Conservation (phyloP, 2,329 filamentous ascomycete genomes). For the Cladosporium sp. region DNA sequence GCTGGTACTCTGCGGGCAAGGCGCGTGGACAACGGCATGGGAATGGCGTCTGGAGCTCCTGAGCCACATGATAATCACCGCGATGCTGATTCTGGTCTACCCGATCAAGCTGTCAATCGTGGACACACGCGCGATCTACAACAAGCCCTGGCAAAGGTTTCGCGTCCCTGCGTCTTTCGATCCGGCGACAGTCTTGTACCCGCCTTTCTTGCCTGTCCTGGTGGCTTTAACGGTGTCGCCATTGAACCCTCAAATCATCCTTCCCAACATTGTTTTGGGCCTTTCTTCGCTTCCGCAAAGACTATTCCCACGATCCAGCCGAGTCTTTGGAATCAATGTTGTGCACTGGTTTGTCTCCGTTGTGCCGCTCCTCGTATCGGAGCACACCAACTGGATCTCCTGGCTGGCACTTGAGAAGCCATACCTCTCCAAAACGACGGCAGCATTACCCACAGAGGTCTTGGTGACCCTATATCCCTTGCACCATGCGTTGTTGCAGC, state of each 20-base stretch:
- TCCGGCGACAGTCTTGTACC: slow-evolving; percentile 86
- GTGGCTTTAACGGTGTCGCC: slow-evolving; percentile 70
- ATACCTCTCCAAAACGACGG: slow-evolving; percentile 12
- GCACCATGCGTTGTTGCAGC: slow-evolving; percentile 70
- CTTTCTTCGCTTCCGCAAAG: slow-evolving; percentile 71
- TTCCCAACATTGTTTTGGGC: slow-evolving; percentile 78
- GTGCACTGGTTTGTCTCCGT: slow-evolving; percentile 78
- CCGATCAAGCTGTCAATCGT: slow-evolving; percentile 33
- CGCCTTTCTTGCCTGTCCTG: slow-evolving; percentile 68
- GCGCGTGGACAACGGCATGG: slow-evolving; percentile 26
- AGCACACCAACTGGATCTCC: slow-evolving; percentile 39
- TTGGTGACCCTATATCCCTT: slow-evolving; percentile 72
- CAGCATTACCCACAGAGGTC: slow-evolving; percentile 42
- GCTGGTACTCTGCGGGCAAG: slow-evolving; percentile 40
- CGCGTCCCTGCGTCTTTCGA: slow-evolving; percentile 76
- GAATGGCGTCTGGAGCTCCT: slow-evolving; percentile 36
- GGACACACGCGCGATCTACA: slow-evolving; percentile 25
- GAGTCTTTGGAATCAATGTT: slow-evolving; percentile 55
- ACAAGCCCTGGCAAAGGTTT: slow-evolving; percentile 43
- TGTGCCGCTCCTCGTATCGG: slow-evolving; percentile 56
- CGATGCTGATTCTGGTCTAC: slow-evolving; percentile 28
- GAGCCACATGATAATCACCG: slow-evolving; percentile 32
- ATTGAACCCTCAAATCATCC: slow-evolving; percentile 56
- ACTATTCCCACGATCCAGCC: slow-evolving; percentile 62
- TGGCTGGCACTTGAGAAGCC: slow-evolving; percentile 23